Base-by-base conservation (phyloP, 2,329 filamentous ascomycete genomes). In the Xylariaceae sp. region DNA sequence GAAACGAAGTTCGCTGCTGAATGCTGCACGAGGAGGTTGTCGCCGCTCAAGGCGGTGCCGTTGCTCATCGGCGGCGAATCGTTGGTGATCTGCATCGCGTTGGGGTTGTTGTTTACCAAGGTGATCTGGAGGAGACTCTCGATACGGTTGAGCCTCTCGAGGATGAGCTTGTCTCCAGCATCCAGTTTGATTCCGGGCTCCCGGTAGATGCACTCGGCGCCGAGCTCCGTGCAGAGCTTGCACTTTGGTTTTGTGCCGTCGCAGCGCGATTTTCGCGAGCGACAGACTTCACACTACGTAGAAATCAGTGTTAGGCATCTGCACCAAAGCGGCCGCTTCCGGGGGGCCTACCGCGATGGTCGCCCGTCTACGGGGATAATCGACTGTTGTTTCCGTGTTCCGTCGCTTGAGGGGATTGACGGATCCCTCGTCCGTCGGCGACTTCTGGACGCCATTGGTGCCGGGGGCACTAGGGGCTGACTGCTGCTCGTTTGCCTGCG, bases 171-270 rank as follows among this genome's bases (percentile, higher is more conserved):
- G 77, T 93, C 90, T 65, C 90, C 90, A 42, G 89, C 89, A 72
- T 94, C 90, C 8, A 94, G 82, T 75, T 94, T 94, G 77, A 93
- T 90, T 2, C 89, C 89, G 5, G 90, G 90, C 72, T 94, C 90
- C 64, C 90, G 84, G 73, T 94, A 94, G 65, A 92, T 82, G 73
- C 90, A 94, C 64, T 93, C 88, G 50, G 89, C 90, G 57, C 89
- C 88, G 47, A 93, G 78, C 71, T 93, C 90, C 8, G 87, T 86
- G 75, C 90, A 94, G 42, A 94, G 84, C 73, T 90, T 88, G 76
- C 90, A 94, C 73, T 92, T 93, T 50, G 90, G 90, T 66, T 90
- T 86, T 8, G 82, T 88, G 56, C 89, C 89, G 72, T 92, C 88
- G 73, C 89, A 92, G 63, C 88, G 82, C 61, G 88, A 91, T 71